Percentiles rank a stretch among this genome's conserved stretches.
These are phyloP conservation scores for Xylaria sp. DNA, from an alignment of 2,329 filamentous ascomycete genomes.

Conservation along the genomic window DNA sequence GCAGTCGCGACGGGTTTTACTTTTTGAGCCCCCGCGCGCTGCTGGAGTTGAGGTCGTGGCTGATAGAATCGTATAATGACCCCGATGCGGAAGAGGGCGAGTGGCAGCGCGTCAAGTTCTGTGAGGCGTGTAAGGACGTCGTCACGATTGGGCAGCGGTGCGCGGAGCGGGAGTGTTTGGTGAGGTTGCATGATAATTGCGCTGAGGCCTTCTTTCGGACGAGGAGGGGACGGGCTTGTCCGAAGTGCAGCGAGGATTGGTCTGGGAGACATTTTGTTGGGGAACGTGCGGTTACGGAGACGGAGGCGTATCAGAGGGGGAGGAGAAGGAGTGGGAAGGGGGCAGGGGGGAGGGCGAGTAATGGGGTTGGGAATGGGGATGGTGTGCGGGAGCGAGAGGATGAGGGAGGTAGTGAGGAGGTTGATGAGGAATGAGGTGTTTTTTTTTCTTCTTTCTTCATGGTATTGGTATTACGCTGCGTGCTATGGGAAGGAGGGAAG, in stretches of 20 bases:
- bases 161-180: constrained; percentile 67
- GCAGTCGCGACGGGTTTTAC: constrained; percentile 74
- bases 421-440: constrained; percentile 37
- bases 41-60: constrained; percentile 83
- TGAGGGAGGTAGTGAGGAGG: constrained; percentile 38
- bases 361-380: constrained; percentile 43
- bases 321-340: constrained; percentile 45
- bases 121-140: constrained; percentile 86
- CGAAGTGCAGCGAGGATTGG: constrained; percentile 62
- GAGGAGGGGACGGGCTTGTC: constrained; percentile 67
- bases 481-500: not conserved
- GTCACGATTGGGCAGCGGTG: constrained; percentile 86
- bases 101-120: constrained; percentile 81
- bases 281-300: constrained; percentile 61
- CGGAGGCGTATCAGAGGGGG: constrained; percentile 55
- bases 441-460: too few relatives aligned
- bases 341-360: constrained; percentile 45
- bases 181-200: constrained; percentile 80
- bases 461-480: not conserved
- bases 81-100: constrained; percentile 62
- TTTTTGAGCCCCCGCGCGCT: constrained; percentile 76
- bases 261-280: constrained; percentile 57
- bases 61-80: constrained; percentile 91
- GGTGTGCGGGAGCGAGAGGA: too few relatives aligned
- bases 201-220: constrained; percentile 74